Conservation (phyloP, 192 early-diverging fungal species). For the Coemansia sp. region DNA sequence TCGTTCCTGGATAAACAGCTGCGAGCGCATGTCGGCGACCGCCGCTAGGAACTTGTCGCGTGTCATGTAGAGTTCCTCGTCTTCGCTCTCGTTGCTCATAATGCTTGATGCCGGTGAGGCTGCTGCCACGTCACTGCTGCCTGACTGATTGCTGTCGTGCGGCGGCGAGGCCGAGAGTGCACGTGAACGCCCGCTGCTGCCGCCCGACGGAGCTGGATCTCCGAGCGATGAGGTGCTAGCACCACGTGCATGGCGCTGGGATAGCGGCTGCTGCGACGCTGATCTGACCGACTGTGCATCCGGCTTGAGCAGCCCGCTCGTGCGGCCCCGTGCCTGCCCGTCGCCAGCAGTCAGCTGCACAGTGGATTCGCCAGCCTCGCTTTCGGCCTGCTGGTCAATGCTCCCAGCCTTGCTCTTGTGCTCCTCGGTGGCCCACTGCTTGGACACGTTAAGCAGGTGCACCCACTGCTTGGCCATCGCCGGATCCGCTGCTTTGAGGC, state of each 20-base stretch:
- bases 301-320: slow-evolving; percentile 31
- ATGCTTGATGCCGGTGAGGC: slow-evolving; percentile 27
- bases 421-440: slow-evolving; percentile 62
- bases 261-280: slow-evolving; percentile 9
- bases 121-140: slow-evolving; percentile 5
- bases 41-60: slow-evolving; percentile 50
- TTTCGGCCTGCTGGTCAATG: background rate
- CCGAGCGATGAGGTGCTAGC: slow-evolving; percentile 18
- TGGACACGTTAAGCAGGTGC: slow-evolving; percentile 71
- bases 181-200: background rate
- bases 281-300: slow-evolving; percentile 10
- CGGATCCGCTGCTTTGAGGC: slow-evolving; percentile 62
- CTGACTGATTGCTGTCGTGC: slow-evolving; percentile 7
- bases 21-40: slow-evolving; percentile 56
- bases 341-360: slow-evolving; percentile 3
- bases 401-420: slow-evolving; percentile 12
- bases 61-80: slow-evolving; percentile 35
- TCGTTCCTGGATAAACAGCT: slow-evolving; percentile 60
- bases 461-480: slow-evolving; percentile 84
- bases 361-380: slow-evolving; percentile 3
- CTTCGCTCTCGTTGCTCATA: slow-evolving; percentile 47
- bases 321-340: slow-evolving; percentile 17
- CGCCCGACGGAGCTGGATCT: background rate
- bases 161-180: slow-evolving; percentile 2
- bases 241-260: slow-evolving; percentile 9